These are phyloP conservation scores for Vigna angularis DNA, from an alignment of 306 rosid species.

Conservation along the genomic window DNA sequence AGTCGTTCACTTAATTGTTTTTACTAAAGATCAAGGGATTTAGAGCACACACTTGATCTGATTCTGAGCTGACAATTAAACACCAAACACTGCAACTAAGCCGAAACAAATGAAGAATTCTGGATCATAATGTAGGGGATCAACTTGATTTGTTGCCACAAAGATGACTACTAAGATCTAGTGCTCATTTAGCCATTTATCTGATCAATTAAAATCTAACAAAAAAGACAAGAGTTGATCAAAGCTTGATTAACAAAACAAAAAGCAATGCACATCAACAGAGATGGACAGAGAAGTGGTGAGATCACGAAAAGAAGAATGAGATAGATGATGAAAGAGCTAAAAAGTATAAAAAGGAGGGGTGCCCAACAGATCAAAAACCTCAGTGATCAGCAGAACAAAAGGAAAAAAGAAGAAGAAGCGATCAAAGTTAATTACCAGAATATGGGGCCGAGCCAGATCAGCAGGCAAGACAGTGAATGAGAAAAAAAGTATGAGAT, in stretches of 20 bases:
- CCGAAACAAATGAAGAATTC: slow-evolving; percentile 26
- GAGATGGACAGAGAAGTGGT: slow-evolving; percentile 21
- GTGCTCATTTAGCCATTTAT: slow-evolving; percentile 31
- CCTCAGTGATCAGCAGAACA: slow-evolving; percentile 32
- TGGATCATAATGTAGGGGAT: slow-evolving; percentile 28
- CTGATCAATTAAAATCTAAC: slow-evolving; percentile 36
- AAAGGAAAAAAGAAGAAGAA: slow-evolving; percentile 39
- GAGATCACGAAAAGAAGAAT: slow-evolving; percentile 44
- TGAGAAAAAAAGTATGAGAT: slow-evolving; percentile 51
- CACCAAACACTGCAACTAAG: slow-evolving; percentile 33
- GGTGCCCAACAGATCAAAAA: slow-evolving; percentile 52
- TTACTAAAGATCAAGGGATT: slow-evolving; percentile 19
- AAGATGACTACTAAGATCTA: slow-evolving; percentile 52
- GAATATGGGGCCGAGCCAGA: slow-evolving; percentile 41
- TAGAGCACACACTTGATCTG: slow-evolving; percentile 34
- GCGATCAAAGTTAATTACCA: slow-evolving; percentile 45
- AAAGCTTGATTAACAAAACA: slow-evolving; percentile 31
- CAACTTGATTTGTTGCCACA: slow-evolving; percentile 41
- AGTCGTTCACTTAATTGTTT: slow-evolving; percentile 28
- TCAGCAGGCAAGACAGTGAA: slow-evolving; percentile 27
- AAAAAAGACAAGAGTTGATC: slow-evolving; percentile 24
- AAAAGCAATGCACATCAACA: slow-evolving; percentile 38
- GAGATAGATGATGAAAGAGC: slow-evolving; percentile 35
- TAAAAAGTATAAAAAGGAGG: slow-evolving; percentile 3
- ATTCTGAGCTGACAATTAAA: slow-evolving; percentile 33